These are phyloP conservation scores for Discostella pseudostelligera DNA, from an alignment of 108 stramenopile species.

Conservation along the genomic window DNA sequence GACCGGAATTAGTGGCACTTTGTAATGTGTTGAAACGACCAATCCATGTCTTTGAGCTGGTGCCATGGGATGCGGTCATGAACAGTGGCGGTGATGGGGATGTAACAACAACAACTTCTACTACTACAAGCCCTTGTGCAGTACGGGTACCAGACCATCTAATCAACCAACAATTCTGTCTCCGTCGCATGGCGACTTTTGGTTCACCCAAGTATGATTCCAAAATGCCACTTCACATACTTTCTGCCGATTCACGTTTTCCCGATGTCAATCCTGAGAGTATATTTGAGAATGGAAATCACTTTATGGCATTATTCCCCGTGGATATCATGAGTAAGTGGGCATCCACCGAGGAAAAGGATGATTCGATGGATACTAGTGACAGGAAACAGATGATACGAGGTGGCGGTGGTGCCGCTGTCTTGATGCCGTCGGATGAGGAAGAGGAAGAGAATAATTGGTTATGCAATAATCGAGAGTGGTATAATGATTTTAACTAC, in stretches of 20 bases:
- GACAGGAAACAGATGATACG: not conserved
- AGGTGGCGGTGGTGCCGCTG: not conserved
- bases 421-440: not conserved
- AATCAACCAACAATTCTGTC: slow-evolving; percentile 54
- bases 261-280: slow-evolving; percentile 80
- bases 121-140: not conserved
- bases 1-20: slow-evolving; percentile 95
- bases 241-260: slow-evolving; percentile 85
- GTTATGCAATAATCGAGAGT: not conserved
- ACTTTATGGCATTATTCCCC: slow-evolving; percentile 92
- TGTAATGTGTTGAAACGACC: slow-evolving; percentile 89
- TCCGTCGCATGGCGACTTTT: slow-evolving; percentile 93
- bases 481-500: slow-evolving; percentile 3
- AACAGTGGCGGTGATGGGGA: not conserved
- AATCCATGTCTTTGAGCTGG: slow-evolving; percentile 92
- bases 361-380: not conserved
- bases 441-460: not conserved
- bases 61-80: not conserved
- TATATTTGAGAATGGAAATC: slow-evolving; percentile 81
- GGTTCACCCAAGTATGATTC: slow-evolving; percentile 88
- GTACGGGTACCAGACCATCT: slow-evolving; percentile 3
- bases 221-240: slow-evolving; percentile 69
- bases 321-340: slow-evolving; percentile 3
- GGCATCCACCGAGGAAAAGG: not conserved
- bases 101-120: not conserved